Percentiles rank a stretch among this genome's conserved stretches.
These are phyloP conservation scores for Massarina eburnea DNA, from an alignment of 2,329 filamentous ascomycete species.

Conservation along the genomic window DNA sequence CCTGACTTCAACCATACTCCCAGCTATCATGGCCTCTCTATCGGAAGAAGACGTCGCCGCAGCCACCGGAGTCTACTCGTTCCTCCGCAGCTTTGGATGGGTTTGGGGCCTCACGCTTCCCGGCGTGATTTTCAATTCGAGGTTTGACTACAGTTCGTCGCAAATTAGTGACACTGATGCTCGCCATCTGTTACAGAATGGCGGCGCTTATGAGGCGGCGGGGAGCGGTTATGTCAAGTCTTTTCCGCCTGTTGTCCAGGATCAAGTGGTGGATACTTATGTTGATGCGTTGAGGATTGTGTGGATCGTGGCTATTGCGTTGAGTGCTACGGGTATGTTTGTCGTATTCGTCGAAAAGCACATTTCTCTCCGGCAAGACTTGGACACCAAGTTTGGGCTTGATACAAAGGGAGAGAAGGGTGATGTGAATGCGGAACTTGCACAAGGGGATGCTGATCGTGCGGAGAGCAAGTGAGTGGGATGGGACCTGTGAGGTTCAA, in stretches of 20 bases:
- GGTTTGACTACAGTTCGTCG: background rate
- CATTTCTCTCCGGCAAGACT: background rate
- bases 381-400: background rate
- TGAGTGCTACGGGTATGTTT: background rate
- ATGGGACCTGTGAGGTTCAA: no score
- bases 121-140: constrained; percentile 6
- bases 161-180: constrained; percentile 1
- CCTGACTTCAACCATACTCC: constrained; percentile 8
- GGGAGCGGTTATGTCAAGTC: background rate
- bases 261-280: background rate
- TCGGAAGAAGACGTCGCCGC: constrained; percentile 14
- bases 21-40: constrained; percentile 11
- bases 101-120: constrained; percentile 24
- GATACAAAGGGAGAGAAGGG: background rate
- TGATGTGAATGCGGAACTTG: no score
- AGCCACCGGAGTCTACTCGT: constrained; percentile 12
- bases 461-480: no score
- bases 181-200: background rate
- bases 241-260: background rate
- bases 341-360: background rate
- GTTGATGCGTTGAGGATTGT: background rate
- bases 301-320: background rate
- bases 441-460: no score
- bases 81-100: constrained; percentile 19
- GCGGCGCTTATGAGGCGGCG: constrained; percentile 1